A percentile compares a stretch with the other conserved stretches of the same genome.
These are phyloP conservation scores for Colletotrichum brevisporum DNA, from an alignment of 2,329 filamentous ascomycete genomes.

Conservation along the genomic window DNA sequence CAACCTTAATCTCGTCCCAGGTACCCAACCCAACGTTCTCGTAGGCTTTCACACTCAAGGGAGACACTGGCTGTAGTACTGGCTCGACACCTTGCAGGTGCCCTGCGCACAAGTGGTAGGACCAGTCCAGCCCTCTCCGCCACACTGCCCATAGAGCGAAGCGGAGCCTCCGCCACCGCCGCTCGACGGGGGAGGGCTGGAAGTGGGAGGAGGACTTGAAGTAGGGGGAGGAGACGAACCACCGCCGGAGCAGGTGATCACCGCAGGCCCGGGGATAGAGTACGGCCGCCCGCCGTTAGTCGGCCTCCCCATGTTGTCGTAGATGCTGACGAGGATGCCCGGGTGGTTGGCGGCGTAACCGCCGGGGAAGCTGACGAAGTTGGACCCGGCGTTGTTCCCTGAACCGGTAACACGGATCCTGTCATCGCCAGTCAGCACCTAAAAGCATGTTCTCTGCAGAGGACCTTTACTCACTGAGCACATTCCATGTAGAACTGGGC, in stretches of 20 bases:
- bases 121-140: conserved; percentile 45
- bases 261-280: conserved; percentile 51
- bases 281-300: conserved; percentile 49
- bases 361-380: conserved; percentile 47
- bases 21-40: too few relatives aligned
- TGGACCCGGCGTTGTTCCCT: conserved; percentile 37
- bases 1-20: too few relatives aligned
- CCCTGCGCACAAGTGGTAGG: conserved; percentile 46
- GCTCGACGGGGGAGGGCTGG: conserved; percentile 27
- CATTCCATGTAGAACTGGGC: conserved; percentile 47
- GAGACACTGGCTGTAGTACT: conserved; percentile 49
- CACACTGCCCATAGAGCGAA: conserved; percentile 45
- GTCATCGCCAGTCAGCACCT: not conserved
- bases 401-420: conserved; percentile 46
- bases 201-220: conserved; percentile 25
- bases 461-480: conserved; percentile 40
- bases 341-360: conserved; percentile 45
- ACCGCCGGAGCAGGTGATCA: conserved; percentile 31
- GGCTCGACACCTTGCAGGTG: conserved; percentile 46
- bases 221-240: conserved; percentile 21
- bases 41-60: not conserved
- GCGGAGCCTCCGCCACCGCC: conserved; percentile 28
- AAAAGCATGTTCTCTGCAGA: too few relatives aligned
- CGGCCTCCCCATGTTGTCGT: conserved; percentile 47
- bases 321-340: conserved; percentile 49